A percentile compares a stretch with the other conserved stretches of the same genome.
phyloP scores from a whole-genome alignment of 345 rosid genomes.

The Durio zibethinus region DNA sequence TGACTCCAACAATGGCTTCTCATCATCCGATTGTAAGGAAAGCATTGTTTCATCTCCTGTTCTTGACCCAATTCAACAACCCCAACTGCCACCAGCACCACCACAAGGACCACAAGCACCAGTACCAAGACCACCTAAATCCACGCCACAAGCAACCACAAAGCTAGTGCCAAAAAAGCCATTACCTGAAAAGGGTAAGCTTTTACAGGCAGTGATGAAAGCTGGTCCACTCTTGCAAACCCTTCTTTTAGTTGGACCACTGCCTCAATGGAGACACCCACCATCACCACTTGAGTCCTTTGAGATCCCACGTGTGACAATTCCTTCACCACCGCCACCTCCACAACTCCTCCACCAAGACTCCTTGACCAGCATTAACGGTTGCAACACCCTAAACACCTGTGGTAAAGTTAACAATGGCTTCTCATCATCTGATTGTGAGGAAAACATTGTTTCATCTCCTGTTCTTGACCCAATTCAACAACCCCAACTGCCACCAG shows the following conservation, averaged over 20 bases:
- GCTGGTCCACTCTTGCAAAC: constrained; percentile 98
- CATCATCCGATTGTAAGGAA: constrained; percentile 85
- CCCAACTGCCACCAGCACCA: constrained; percentile 12
- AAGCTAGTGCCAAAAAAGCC: constrained; percentile 60
- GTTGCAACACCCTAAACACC: constrained; percentile 33
- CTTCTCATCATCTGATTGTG: constrained; percentile 84
- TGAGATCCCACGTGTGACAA: constrained; percentile 86
- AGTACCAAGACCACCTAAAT: constrained; percentile 13
- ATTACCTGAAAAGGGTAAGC: constrained; percentile 93
- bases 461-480: constrained; percentile 48
- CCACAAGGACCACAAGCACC: not conserved
- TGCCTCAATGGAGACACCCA: constrained; percentile 96
- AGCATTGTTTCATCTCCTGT: constrained; percentile 81
- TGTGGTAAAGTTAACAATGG: constrained; percentile 81
- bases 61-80: constrained; percentile 37
- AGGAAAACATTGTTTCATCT: constrained; percentile 84
- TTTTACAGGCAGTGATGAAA: constrained; percentile 89
- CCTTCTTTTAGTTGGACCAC: constrained; percentile 86
- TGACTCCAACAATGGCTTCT: constrained; percentile 72
- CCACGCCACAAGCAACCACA: constrained; percentile 27
- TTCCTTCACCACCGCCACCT: constrained; percentile 53
- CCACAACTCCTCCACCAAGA: constrained; percentile 44
- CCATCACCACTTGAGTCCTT: constrained; percentile 89
- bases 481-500: constrained; percentile 11
- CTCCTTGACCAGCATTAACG: constrained; percentile 29